phyloP scores from a whole-genome alignment of 768 basidiomycete genomes.

The Auricularia cornea region DNA sequence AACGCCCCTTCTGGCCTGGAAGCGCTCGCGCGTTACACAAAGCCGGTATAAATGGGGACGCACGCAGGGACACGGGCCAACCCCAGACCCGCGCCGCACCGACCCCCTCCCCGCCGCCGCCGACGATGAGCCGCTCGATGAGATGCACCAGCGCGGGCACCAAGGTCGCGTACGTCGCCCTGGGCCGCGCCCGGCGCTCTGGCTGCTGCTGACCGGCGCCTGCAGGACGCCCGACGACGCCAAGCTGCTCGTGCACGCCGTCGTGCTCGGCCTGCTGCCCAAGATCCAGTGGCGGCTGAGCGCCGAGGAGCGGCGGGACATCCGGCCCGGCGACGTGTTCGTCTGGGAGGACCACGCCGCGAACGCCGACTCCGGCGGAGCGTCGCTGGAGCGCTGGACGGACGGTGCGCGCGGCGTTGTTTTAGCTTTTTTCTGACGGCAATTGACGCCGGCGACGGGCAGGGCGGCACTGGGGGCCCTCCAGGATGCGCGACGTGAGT shows the following conservation, averaged over 20 bases:
- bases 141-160: neutral
- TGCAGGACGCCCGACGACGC: neutral
- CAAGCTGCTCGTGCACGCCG: neutral
- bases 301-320: neutral
- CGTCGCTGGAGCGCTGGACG: neutral
- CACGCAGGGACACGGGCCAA: too few species aligned
- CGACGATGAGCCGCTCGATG: neutral
- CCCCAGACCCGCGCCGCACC: too few species aligned
- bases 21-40: too few species aligned
- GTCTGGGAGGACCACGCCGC: neutral
- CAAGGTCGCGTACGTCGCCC: neutral
- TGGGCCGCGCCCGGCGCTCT: neutral
- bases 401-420: neutral
- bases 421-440: neutral
- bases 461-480: neutral
- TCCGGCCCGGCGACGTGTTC: conserved; percentile 1
- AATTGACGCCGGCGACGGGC: neutral
- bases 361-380: neutral
- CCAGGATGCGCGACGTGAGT: neutral
- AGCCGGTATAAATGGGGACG: too few species aligned
- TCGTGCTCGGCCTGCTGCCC: neutral
- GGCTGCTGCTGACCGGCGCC: neutral
- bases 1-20: too few species aligned
- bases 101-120: neutral
- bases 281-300: neutral